Base-by-base conservation (phyloP, 1,139 yeast species). In the Yamadazyma siamensis region DNA sequence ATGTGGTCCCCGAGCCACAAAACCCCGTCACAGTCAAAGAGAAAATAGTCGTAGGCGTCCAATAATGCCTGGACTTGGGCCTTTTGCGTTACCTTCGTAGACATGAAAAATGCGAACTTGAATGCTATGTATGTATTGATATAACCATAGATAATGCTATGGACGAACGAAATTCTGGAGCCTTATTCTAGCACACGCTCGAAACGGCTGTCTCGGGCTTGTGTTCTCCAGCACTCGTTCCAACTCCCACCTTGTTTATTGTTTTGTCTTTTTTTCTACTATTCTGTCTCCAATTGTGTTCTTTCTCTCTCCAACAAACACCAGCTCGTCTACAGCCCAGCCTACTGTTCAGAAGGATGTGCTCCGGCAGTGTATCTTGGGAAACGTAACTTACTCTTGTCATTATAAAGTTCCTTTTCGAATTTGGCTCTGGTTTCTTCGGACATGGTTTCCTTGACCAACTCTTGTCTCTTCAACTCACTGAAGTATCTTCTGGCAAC, bases 401-500 rank as follows among this genome's bases (percentile, higher is more conserved):
- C 75, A 43, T 65, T 50, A 47, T 68, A 68, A 23, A 67, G 39
- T 30, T 66, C 71, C 45, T 65, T 59, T 28, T 68, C 74, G 35
- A 67, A 65, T 43, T 61, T 61, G 40, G 62, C 65, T 38, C 54
- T 57, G 27, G 42, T 52, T 39, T 65, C 71, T 12, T 63, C 61
- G 29, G 58, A 49, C 72, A 68, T 66, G 18, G 63, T 46, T 38
- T 65, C 71, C 39, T 63, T 66, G 27, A 65, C 69, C 47, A 64
- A 53, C 22, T 65, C 79, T 62, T 84, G 94, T 61, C 88, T 75
- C 46, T 75, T 75, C 56, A 76, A 64, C 50, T 81, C 79, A 32
- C 86, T 77, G 46, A 64, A 67, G 41, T 75, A 75, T 52, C 95
- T 74, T 64, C 95, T 77, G 29, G 85, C 87, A 26, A 71, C 57